phyloP scores from a whole-genome alignment of 331 rosid species.

The Erythrophleum ivorense region DNA sequence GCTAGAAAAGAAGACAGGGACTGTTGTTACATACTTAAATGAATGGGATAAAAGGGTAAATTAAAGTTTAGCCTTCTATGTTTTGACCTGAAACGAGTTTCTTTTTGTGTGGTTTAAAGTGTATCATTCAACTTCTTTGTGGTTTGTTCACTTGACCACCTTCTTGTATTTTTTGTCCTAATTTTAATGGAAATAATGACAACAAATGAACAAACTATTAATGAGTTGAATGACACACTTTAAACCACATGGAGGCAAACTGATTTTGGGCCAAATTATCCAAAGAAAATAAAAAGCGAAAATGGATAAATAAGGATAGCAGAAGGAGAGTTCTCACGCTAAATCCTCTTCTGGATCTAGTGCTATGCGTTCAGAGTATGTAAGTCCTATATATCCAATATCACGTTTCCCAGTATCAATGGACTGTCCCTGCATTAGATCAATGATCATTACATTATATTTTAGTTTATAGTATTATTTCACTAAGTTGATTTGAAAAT shows the following conservation, averaged over 20 bases:
- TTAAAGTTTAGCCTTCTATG: neutral
- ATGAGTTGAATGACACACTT: neutral
- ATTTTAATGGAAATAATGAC: neutral
- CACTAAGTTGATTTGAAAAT: constrained; percentile 5
- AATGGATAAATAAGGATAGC: neutral
- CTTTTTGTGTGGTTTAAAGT: neutral
- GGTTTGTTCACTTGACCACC: neutral
- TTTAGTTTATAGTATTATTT: constrained; percentile 14
- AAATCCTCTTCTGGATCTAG: constrained; percentile 50
- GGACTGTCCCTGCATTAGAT: constrained; percentile 65
- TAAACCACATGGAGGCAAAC: neutral
- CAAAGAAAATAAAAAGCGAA: neutral
- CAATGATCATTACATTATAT: neutral
- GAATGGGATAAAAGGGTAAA: neutral
- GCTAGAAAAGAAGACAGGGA: constrained; percentile 49
- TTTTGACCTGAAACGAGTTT: neutral
- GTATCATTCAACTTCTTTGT: neutral
- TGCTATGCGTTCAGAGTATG: constrained; percentile 78
- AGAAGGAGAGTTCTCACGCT: constrained; percentile 57
- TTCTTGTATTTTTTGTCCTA: neutral
- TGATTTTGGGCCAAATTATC: neutral
- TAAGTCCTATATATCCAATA: constrained; percentile 49
- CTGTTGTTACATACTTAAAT: constrained; percentile 24
- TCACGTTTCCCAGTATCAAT: constrained; percentile 50
- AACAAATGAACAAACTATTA: neutral